Percentiles rank a stretch among this genome's conserved stretches.
These are phyloP conservation scores for Alternaria consortialis DNA, from an alignment of 2,329 filamentous ascomycete species.

Conservation along the genomic window DNA sequence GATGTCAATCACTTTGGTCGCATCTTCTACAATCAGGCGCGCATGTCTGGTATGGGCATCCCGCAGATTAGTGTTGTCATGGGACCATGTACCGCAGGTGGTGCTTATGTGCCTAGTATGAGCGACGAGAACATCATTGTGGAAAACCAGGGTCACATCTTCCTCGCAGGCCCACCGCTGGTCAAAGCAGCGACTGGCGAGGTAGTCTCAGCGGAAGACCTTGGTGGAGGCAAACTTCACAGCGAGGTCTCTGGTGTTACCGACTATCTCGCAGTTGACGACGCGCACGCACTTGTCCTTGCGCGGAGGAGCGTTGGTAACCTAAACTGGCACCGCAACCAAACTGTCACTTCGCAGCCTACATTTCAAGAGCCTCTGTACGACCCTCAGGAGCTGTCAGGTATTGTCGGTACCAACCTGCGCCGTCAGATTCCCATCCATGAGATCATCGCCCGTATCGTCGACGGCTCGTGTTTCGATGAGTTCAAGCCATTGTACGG, in stretches of 20 bases:
- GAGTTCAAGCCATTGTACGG: conserved; percentile 97
- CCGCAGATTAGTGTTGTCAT: conserved; percentile 96
- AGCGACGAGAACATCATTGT: conserved; percentile 98
- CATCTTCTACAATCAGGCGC: conserved; percentile 97
- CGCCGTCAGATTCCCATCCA: conserved; percentile 85
- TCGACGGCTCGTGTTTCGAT: conserved; percentile 87
- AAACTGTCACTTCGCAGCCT: conserved; percentile 44
- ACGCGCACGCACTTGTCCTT: conserved; percentile 88
- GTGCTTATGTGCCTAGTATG: conserved; percentile 97
- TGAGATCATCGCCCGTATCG: conserved; percentile 90
- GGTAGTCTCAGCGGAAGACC: conserved; percentile 86
- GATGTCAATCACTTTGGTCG: conserved; percentile 94
- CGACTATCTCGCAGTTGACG: conserved; percentile 93
- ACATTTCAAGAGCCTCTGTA: conserved; percentile 79
- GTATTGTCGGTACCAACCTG: conserved; percentile 90
- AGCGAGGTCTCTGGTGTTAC: conserved; percentile 91
- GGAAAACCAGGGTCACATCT: conserved; percentile 94
- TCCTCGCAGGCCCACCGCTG: conserved; percentile 90
- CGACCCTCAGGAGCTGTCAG: conserved; percentile 79
- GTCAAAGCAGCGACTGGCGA: conserved; percentile 97
- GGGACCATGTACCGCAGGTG: conserved; percentile 95
- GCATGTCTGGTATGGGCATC: conserved; percentile 88
- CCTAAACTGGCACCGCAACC: conserved; percentile 80
- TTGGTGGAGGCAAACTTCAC: conserved; percentile 90
- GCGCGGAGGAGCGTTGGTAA: conserved; percentile 85